phyloP scores from a whole-genome alignment of 306 rosid species.

The Fragaria iinumae region DNA sequence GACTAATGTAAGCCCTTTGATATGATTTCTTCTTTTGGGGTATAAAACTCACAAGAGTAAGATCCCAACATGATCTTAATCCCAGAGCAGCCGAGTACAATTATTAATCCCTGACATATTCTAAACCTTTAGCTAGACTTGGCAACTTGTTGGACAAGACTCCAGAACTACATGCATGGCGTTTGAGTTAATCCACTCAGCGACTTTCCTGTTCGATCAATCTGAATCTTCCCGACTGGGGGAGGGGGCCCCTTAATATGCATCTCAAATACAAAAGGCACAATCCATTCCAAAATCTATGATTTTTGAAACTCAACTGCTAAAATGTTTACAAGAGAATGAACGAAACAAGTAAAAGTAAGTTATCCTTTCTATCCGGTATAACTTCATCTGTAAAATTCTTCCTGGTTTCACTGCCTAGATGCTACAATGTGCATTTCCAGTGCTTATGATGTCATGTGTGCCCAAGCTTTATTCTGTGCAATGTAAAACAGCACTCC shows the following conservation, averaged over 20 bases:
- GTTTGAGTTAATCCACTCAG: neutral
- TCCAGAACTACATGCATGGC: neutral
- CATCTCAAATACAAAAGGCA: neutral
- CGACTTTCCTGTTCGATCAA: neutral
- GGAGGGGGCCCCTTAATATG: neutral
- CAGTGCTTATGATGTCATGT: conserved; percentile 16
- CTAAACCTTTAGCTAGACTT: neutral
- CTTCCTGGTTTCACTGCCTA: conserved; percentile 23
- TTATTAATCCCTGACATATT: neutral
- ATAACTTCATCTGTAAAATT: conserved; percentile 18
- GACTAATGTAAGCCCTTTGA: neutral
- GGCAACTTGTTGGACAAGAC: neutral
- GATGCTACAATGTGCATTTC: conserved; percentile 33
- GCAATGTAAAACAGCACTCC: conserved; percentile 17
- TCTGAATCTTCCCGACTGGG: neutral
- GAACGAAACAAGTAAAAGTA: conserved; percentile 9
- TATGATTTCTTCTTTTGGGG: neutral
- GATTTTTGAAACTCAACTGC: neutral
- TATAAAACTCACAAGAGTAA: neutral
- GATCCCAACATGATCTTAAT: neutral
- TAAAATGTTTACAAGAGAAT: neutral
- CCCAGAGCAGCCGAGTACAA: neutral
- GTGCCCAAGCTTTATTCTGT: conserved; percentile 24
- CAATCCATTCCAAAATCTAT: neutral
- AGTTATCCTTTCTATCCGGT: conserved; percentile 20